These are phyloP conservation scores for Mycena citricolor DNA, from an alignment of 1,284 basidiomycete species.

Conservation along the genomic window DNA sequence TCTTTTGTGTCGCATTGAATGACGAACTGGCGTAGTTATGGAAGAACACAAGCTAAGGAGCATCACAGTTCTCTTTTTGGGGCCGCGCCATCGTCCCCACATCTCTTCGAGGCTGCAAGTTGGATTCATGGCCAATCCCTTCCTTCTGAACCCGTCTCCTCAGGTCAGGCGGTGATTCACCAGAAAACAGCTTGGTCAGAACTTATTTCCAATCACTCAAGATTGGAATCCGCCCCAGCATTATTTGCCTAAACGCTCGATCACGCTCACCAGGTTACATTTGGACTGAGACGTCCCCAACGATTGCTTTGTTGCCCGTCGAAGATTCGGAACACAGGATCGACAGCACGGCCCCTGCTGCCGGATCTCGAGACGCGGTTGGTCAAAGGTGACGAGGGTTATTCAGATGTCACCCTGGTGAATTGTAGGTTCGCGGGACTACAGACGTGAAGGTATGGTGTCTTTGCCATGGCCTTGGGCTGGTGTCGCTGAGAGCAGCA, in stretches of 20 bases:
- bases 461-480: not conserved
- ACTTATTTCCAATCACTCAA: no score
- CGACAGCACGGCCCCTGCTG: constrained; percentile 72
- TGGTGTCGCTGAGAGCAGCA: not conserved
- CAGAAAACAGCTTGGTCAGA: no score
- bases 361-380: constrained; percentile 80
- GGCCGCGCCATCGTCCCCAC: no score
- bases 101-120: no score
- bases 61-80: constrained; percentile 8
- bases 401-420: constrained; percentile 62
- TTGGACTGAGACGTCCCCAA: constrained; percentile 16
- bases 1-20: constrained; percentile 20
- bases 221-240: constrained; percentile 59
- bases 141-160: no score
- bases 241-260: constrained; percentile 42
- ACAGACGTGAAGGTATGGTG: constrained; percentile 31
- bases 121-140: no score
- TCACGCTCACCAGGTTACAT: constrained; percentile 22
- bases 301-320: constrained; percentile 16
- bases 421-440: constrained; percentile 48
- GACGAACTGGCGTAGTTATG: constrained; percentile 50
- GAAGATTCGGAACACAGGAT: constrained; percentile 40
- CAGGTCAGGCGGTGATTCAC: no score
- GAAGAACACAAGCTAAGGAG: constrained; percentile 70
- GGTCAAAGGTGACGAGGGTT: constrained; percentile 58